Evolutionary conservation across 2,329 filamentous ascomycete genomes (phyloP).

Genomic region (Sporothrix protearum): DNA sequence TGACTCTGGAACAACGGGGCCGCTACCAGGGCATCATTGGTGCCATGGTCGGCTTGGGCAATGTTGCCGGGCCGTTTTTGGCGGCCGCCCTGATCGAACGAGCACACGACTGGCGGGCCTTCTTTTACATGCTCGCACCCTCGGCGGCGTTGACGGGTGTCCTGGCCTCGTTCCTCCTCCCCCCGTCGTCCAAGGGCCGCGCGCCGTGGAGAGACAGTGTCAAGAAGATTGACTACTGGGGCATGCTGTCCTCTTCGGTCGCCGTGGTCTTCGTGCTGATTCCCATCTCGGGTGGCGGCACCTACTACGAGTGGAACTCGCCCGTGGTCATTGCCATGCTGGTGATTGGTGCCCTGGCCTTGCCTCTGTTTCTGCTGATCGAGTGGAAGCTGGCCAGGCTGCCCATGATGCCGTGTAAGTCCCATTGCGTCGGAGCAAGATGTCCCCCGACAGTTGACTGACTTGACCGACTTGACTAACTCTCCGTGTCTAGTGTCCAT

Average conservation of each 20-base stretch:
- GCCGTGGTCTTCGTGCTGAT: conserved; percentile 59
- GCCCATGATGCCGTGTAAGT: conserved; percentile 26
- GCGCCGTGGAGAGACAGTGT: conserved; percentile 41
- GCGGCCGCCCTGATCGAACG: conserved; percentile 38
- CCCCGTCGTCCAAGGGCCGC: conserved; percentile 33
- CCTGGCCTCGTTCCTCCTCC: conserved; percentile 39
- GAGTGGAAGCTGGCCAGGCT: conserved; percentile 25
- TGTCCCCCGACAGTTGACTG: too few species aligned
- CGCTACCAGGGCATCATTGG: conserved; percentile 50
- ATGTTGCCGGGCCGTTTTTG: conserved; percentile 43
- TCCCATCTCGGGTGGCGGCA: conserved; percentile 56
- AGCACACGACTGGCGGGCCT: conserved; percentile 40
- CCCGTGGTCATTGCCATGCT: conserved; percentile 60
- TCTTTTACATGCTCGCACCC: conserved; percentile 50
- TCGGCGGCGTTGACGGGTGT: conserved; percentile 43
- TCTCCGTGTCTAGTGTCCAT: conserved; percentile 6
- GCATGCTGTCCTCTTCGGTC: conserved; percentile 51
- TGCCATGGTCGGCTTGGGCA: conserved; percentile 41
- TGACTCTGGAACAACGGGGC: conserved; percentile 56
- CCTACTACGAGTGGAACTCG: conserved; percentile 55
- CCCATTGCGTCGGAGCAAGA: too few species aligned
- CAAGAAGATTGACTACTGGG: conserved; percentile 57
- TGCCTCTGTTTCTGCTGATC: conserved; percentile 22
- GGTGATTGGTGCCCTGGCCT: conserved; percentile 18
- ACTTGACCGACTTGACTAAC: too few species aligned